These are phyloP conservation scores for Phytopythium sindhum DNA, from an alignment of 352 stramenopile species.

Conservation along the genomic window DNA sequence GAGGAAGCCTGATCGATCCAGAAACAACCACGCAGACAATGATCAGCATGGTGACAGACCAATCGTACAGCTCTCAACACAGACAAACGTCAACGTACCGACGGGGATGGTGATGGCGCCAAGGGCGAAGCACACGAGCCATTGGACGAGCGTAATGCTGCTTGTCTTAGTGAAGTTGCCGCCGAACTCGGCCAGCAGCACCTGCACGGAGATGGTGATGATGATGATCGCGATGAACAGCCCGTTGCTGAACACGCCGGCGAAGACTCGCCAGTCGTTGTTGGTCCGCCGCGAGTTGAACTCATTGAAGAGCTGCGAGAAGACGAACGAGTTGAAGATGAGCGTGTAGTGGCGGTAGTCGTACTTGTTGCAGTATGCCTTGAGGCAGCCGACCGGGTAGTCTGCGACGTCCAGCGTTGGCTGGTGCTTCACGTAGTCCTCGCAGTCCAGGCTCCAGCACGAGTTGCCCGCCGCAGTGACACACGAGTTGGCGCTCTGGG, in stretches of 20 bases:
- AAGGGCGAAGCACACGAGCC: constrained; percentile 59
- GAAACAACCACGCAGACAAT: neutral
- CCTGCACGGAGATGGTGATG: constrained; percentile 91
- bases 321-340: constrained; percentile 99
- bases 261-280: constrained; percentile 95
- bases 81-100: constrained; percentile 30
- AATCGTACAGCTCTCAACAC: neutral
- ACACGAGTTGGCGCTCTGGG: constrained; percentile 37
- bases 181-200: constrained; percentile 95
- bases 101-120: constrained; percentile 62
- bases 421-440: constrained; percentile 53
- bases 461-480: constrained; percentile 36
- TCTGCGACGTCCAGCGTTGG: constrained; percentile 24
- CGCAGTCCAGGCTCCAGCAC: constrained; percentile 50
- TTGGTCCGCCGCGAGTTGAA: constrained; percentile 88
- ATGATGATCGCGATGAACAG: constrained; percentile 94
- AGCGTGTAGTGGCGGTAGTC: constrained; percentile 94
- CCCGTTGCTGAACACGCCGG: constrained; percentile 85
- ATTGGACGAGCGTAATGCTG: constrained; percentile 55
- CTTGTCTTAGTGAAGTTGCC: constrained; percentile 86
- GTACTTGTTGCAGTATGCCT: constrained; percentile 46
- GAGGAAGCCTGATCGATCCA: constrained; percentile 35
- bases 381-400: constrained; percentile 50
- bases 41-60: neutral
- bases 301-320: constrained; percentile 93